phyloP scores from a whole-genome alignment of 306 rosid species.

The Abrus precatorius region DNA sequence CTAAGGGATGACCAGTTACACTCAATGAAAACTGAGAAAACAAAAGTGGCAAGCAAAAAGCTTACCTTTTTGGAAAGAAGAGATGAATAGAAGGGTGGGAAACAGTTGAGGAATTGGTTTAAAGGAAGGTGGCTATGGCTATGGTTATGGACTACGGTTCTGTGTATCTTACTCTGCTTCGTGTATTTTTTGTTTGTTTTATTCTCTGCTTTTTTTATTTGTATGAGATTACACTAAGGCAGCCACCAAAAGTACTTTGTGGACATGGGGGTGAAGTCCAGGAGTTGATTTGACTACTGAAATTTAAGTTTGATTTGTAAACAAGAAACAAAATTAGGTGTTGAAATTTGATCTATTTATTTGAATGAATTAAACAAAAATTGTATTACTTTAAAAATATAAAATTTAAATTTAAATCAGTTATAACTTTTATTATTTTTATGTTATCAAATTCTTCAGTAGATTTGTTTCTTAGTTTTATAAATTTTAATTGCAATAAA shows the following conservation, averaged over 20 bases:
- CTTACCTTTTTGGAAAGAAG: slow-evolving; percentile 47
- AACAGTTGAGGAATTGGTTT: slow-evolving; percentile 41
- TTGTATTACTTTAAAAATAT: background rate
- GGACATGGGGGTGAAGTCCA: background rate
- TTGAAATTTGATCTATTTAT: background rate
- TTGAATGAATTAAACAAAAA: too few relatives aligned
- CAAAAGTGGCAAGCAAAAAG: slow-evolving; percentile 10
- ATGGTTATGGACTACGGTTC: slow-evolving; percentile 15
- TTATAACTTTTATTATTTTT: too few relatives aligned
- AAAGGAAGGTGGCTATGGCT: slow-evolving; percentile 44
- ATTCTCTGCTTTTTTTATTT: too few relatives aligned
- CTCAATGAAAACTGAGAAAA: slow-evolving; percentile 36
- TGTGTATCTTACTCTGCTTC: background rate
- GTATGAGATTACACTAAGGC: background rate
- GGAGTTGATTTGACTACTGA: background rate
- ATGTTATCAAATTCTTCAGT: too few relatives aligned
- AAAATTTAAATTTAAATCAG: too few relatives aligned
- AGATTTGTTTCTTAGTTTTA: too few relatives aligned
- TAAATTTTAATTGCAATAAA: background rate
- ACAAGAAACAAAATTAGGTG: too few relatives aligned
- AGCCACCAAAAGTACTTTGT: background rate
- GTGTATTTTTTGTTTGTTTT: background rate
- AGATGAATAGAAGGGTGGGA: slow-evolving; percentile 30
- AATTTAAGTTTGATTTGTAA: background rate
- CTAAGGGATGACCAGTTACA: slow-evolving; percentile 33